These are phyloP conservation scores for Garcia nutans DNA, from an alignment of 345 rosid genomes.

Conservation along the genomic window DNA sequence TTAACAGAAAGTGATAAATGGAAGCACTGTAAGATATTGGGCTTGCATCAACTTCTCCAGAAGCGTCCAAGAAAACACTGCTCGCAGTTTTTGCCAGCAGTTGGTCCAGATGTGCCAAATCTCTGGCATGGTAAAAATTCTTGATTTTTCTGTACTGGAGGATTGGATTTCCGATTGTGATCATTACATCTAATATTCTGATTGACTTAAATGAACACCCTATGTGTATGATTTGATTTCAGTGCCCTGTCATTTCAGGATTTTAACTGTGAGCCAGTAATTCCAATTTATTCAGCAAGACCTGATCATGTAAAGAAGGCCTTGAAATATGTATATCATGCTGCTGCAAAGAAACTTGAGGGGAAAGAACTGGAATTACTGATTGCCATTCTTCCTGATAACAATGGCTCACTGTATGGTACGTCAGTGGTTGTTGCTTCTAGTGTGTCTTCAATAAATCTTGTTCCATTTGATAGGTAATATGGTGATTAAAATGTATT, in stretches of 20 bases:
- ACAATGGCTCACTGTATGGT: constrained; percentile 48
- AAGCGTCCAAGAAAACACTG: constrained; percentile 33
- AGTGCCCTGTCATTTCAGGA: constrained; percentile 25
- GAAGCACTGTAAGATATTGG: constrained; percentile 41
- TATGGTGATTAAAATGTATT: background rate
- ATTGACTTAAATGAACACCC: background rate
- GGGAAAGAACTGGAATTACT: constrained; percentile 44
- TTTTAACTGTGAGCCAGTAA: constrained; percentile 34
- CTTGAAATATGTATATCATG: constrained; percentile 29
- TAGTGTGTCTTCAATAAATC: too few species aligned
- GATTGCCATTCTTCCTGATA: constrained; percentile 43
- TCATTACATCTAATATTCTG: background rate
- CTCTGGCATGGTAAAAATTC: constrained; percentile 41
- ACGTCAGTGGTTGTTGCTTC: constrained; percentile 3
- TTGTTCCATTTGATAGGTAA: too few species aligned
- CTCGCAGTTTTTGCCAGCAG: constrained; percentile 34
- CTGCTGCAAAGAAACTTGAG: constrained; percentile 34
- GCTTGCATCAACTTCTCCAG: constrained; percentile 46
- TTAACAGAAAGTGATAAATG: constrained; percentile 46
- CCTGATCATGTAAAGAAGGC: constrained; percentile 42
- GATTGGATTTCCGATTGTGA: too few species aligned
- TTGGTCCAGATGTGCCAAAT: constrained; percentile 41
- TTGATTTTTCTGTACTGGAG: background rate
- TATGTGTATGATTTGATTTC: background rate
- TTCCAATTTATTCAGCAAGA: constrained; percentile 39